Evolutionary conservation across 805 yeast genomes (phyloP).

Genomic region (Osmozyma mogii): DNA sequence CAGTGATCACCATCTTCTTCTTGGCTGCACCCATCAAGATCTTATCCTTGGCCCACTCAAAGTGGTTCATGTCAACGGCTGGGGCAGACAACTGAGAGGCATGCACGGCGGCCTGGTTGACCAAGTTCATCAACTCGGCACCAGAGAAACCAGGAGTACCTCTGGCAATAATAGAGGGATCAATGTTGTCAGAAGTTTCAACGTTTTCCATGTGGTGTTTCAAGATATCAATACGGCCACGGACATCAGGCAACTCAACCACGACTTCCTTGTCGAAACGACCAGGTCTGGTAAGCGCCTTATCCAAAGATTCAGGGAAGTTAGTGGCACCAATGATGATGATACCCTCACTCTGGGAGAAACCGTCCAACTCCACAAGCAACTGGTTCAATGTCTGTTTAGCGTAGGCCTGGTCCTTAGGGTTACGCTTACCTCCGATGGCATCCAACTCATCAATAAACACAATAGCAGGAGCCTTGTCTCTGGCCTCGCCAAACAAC

Average conservation of each 20-base stretch:
- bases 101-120: constrained; percentile 95
- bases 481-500: constrained; percentile 84
- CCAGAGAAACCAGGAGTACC: constrained; percentile 99
- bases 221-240: constrained; percentile 92
- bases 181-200: constrained; percentile 77
- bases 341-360: constrained; percentile 85
- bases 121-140: constrained; percentile 91
- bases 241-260: constrained; percentile 94
- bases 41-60: constrained; percentile 99
- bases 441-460: constrained; percentile 98
- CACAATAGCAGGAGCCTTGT: constrained; percentile 92
- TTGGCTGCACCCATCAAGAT: constrained; percentile 97
- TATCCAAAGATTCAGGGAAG: constrained; percentile 94
- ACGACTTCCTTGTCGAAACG: constrained; percentile 93
- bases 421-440: constrained; percentile 95
- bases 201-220: constrained; percentile 88
- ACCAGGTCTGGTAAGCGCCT: constrained; percentile 97
- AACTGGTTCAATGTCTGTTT: constrained; percentile 95
- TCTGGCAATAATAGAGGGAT: constrained; percentile 84
- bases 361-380: constrained; percentile 93
- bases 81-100: constrained; percentile 92
- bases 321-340: constrained; percentile 97
- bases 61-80: constrained; percentile 81
- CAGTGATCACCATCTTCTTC: constrained; percentile 95
- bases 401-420: constrained; percentile 96